These are phyloP conservation scores for Teunomyces barrocoloradensis DNA, from an alignment of 805 yeast species.

Conservation along the genomic window DNA sequence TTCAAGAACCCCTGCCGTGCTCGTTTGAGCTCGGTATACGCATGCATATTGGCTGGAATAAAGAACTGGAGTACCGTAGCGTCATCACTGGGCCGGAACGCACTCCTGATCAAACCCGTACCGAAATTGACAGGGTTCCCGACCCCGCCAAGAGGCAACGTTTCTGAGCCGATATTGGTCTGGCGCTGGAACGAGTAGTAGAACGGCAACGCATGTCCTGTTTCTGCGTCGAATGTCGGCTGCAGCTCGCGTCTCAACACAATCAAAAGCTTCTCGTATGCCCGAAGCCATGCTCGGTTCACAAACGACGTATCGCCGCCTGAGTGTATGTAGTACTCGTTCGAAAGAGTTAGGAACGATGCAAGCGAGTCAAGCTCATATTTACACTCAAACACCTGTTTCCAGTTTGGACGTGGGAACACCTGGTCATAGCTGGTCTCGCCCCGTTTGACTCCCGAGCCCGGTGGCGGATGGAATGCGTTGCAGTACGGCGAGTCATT, in stretches of 20 bases:
- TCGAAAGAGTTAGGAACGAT: slow-evolving; percentile 70
- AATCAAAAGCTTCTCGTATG: slow-evolving; percentile 48
- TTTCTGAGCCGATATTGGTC: slow-evolving; percentile 77
- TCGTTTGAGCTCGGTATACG: slow-evolving; percentile 59
- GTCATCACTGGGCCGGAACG: slow-evolving; percentile 88
- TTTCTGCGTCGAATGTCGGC: slow-evolving; percentile 53
- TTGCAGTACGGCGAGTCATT: slow-evolving; percentile 75
- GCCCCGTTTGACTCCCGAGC: slow-evolving; percentile 46
- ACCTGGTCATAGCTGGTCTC: slow-evolving; percentile 62
- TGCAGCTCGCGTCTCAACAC: slow-evolving; percentile 59
- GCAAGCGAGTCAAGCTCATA: slow-evolving; percentile 87
- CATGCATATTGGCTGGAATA: slow-evolving; percentile 82
- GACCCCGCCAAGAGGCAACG: slow-evolving; percentile 70
- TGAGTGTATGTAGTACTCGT: slow-evolving; percentile 62
- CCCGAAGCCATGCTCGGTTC: slow-evolving; percentile 53
- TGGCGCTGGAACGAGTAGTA: slow-evolving; percentile 69
- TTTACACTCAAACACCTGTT: slow-evolving; percentile 79
- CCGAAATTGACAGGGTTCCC: slow-evolving; percentile 79
- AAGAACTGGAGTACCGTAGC: slow-evolving; percentile 77
- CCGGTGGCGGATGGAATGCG: slow-evolving; percentile 84
- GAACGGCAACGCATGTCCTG: slow-evolving; percentile 48
- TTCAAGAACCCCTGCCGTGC: slow-evolving; percentile 22
- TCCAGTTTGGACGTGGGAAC: slow-evolving; percentile 67
- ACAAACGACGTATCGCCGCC: slow-evolving; percentile 47
- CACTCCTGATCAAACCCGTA: slow-evolving; percentile 74